Base-by-base conservation (phyloP, 2,329 filamentous ascomycete species). In the Dothistroma pini region DNA sequence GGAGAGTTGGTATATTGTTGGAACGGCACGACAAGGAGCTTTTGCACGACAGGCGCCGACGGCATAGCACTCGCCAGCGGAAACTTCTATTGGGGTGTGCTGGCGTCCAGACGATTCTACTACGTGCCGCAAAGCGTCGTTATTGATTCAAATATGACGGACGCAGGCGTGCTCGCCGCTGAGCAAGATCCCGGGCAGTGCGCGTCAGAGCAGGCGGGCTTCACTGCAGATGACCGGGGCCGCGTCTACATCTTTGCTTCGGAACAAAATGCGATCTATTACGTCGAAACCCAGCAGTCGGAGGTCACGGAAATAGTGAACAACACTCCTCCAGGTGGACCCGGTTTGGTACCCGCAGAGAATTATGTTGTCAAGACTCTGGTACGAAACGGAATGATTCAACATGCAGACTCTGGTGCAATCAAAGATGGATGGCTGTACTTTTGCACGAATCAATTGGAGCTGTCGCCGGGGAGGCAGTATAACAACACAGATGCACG, bases 261-360 rank as follows among this genome's bases (percentile, higher is more conserved):
- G 57, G 77, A 79, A 66, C 77, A 79, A 49, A 79, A 79, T 59
- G 75, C 77, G 5, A 77, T 79, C 44, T 77, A 76, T 67, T 78
- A 79, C 56, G 75, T 78, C 54, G 74, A 78, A 59, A 77, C 75
- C 3, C 63, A 71, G 19, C 72, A 75, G 61, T 66, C 70, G 1
- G 66, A 75, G 56, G 68, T 74, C 16, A 73, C 72, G 12, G 66
- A 70, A 58, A 72, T 72, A 11, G 70, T 78, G 14, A 76, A 78
- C 55, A 73, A 72, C 0, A 63, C 71, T 6, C 61, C 68, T 2
- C 64, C 73, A 25, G 75, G 74, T 19, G 74, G 74, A 0, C 57
- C 59, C 8, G 75, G 75, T 1, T 68, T 68, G 0, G 71, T 78
- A 19, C 61, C 68, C 10, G 66, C 74, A 7, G 65, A 74, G 19